Percentiles rank a stretch among this genome's conserved stretches.
Conservation (phyloP, 169 alveolate genomes). For the Plasmodium sp. region DNA sequence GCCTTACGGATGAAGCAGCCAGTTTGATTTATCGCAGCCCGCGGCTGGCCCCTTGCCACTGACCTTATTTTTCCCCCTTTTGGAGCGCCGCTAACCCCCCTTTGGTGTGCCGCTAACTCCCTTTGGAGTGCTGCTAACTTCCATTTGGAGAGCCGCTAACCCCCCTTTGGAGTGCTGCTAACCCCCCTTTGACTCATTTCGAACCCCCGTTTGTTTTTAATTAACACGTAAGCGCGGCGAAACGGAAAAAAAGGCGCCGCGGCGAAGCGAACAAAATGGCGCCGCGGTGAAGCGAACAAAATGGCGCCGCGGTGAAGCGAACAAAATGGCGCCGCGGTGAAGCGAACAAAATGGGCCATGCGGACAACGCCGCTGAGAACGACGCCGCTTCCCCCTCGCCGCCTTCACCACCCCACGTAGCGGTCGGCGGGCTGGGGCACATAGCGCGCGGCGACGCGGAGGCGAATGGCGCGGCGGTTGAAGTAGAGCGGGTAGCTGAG, state of each 20-base stretch:
- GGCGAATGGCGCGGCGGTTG: slow-evolving; percentile 56
- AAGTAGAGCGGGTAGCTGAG: slow-evolving; percentile 84
- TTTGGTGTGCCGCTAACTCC: too few relatives aligned
- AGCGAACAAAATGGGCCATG: neutral
- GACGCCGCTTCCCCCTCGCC: neutral
- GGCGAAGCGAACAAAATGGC: neutral
- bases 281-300: neutral
- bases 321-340: neutral
- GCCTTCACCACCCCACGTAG: slow-evolving; percentile 36
- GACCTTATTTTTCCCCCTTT: neutral
- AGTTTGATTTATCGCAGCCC: neutral
- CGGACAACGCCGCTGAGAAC: neutral
- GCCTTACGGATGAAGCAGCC: neutral
- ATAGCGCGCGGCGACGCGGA: neutral
- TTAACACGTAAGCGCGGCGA: neutral
- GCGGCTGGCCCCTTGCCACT: neutral
- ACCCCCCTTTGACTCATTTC: neutral
- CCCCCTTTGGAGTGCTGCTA: too few relatives aligned
- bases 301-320: too few relatives aligned
- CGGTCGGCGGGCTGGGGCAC: neutral
- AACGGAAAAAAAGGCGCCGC: neutral
- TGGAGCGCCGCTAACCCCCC: neutral
- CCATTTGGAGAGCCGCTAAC: too few relatives aligned
- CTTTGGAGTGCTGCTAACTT: too few relatives aligned
- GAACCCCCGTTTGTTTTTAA: slow-evolving; percentile 3